Evolutionary conservation across 139 green algal genomes (phyloP).

Genomic region (Micractinium sp.): DNA sequence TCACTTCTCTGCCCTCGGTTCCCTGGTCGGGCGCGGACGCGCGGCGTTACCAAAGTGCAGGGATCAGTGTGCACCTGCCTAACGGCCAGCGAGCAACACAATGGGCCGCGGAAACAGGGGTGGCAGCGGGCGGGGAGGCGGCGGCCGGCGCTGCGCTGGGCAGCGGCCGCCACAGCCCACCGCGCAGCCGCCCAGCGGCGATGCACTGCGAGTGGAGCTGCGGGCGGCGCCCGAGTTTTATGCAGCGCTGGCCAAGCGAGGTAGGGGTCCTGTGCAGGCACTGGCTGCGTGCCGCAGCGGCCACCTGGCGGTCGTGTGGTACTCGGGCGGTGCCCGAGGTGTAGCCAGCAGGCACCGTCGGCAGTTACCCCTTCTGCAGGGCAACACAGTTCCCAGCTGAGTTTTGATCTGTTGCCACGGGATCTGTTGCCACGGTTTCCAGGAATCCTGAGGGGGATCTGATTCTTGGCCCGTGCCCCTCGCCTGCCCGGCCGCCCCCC

Average conservation of each 20-base stretch:
- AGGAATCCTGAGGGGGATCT: too few species aligned
- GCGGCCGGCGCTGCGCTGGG: neutral
- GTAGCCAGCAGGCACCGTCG: neutral
- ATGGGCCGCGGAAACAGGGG: neutral
- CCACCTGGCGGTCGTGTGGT: neutral
- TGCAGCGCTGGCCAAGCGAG: neutral
- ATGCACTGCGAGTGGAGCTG: constrained; percentile 10
- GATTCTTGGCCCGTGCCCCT: neutral
- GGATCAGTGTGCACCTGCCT: neutral
- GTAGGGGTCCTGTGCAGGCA: neutral
- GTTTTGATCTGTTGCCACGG: neutral
- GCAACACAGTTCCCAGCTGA: neutral
- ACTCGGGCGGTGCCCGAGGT: too few species aligned
- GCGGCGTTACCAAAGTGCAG: too few species aligned
- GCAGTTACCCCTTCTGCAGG: too few species aligned
- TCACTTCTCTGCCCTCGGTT: too few species aligned
- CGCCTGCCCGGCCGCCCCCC: neutral
- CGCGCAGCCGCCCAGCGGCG: neutral
- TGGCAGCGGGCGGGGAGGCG: neutral
- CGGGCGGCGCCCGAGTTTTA: neutral
- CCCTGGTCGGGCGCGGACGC: too few species aligned
- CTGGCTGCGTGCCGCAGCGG: too few species aligned
- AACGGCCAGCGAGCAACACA: neutral
- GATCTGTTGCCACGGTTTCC: neutral
- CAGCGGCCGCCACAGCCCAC: neutral